Evolutionary conservation across 441 rosid species (phyloP), one percentile per base, ranked within the genome.

Genomic region (Adansonia grandidieri): DNA sequence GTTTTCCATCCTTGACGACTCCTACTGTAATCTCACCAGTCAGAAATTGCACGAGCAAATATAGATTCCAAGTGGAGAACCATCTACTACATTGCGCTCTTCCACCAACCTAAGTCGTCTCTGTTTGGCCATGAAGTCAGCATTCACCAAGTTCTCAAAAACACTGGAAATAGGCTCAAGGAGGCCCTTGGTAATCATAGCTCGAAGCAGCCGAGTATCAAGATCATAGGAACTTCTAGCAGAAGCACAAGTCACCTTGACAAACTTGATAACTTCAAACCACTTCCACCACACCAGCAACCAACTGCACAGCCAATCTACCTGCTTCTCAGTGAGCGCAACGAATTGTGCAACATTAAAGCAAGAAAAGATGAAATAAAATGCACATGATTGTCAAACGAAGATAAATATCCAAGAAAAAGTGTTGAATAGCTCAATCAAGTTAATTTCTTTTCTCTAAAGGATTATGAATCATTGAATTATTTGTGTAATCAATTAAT

Each of bases 281-380:
- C 89, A 22, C 85, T 85, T 76, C 92, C 95, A 44, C 40, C 40
- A 37, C 40, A 37, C 95, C 93, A 0, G 89, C 86, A 78, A 91
- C 91, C 61, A 89, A 68, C 81, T 91, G 93, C 62, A 91, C 89
- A 15, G 90, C 91, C 65, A 89, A 73, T 66, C 88, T 86, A 14
- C 90, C 92, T 53, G 85, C 84, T 89, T 91, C 83, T 91, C 95
- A 9, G 90, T 86, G n/a, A 91, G 84, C 32, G 84, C 76, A 80
- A 91, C 86, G 79, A 75, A 91, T 50, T 92, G 90, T 57, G 87
- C 88, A 75, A 88, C 51, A 48, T 76, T 74, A 51, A 20, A 66
- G 65, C 56, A 60, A 62, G 61, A 61, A 67, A 66, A 15, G 0
- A 37, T 22, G 40, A 37, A 37, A 37, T 78, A 60, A 77, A 80